phyloP scores from a whole-genome alignment of 139 green algal genomes.

The Astrephomene gubernaculifera region DNA sequence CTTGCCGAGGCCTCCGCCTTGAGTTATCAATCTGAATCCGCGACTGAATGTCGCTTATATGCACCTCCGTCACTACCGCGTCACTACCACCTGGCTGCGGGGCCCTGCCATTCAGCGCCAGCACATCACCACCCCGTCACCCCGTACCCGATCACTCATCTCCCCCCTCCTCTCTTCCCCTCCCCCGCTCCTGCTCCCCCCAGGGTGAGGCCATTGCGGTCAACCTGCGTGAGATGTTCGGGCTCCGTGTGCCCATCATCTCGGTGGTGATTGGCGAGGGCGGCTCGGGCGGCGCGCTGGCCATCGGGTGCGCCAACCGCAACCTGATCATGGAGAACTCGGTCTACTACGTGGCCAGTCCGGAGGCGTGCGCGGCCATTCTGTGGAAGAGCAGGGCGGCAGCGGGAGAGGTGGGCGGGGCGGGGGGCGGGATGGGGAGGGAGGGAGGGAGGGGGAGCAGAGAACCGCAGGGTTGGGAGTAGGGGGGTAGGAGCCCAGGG shows the following conservation, averaged over 20 bases:
- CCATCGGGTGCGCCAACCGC: slow-evolving; percentile 94
- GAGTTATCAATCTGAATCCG: no score
- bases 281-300: slow-evolving; percentile 92
- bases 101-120: no score
- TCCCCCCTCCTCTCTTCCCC: neutral
- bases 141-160: neutral
- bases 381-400: slow-evolving; percentile 95
- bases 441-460: neutral
- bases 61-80: no score
- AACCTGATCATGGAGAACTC: slow-evolving; percentile 95
- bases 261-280: slow-evolving; percentile 95
- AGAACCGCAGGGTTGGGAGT: no score
- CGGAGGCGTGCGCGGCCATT: slow-evolving; percentile 96
- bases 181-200: neutral
- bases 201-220: slow-evolving; percentile 96
- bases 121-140: neutral
- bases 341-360: slow-evolving; percentile 97
- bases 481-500: no score
- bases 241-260: slow-evolving; percentile 94
- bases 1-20: no score
- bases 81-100: no score
- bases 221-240: slow-evolving; percentile 99
- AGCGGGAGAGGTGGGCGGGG: slow-evolving; percentile 64
- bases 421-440: no score
- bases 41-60: no score